These are phyloP conservation scores for Baorangia bicolor DNA, from an alignment of 768 basidiomycete genomes.

Conservation along the genomic window DNA sequence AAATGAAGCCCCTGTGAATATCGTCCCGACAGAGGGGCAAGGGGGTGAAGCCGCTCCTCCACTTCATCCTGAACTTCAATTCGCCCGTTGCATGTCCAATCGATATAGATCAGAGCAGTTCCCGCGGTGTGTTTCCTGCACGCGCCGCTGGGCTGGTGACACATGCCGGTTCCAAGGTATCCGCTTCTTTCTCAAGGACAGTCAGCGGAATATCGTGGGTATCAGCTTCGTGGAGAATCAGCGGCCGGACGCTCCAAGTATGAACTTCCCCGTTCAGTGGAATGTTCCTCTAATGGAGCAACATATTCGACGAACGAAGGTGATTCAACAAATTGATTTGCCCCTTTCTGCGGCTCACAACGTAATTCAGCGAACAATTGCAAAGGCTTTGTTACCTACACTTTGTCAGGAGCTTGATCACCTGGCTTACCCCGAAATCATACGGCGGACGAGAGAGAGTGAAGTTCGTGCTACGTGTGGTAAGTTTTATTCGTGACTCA, in stretches of 20 bases:
- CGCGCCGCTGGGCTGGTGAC: slow-evolving; percentile 84
- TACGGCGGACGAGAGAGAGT: slow-evolving; percentile 73
- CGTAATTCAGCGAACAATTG: slow-evolving; percentile 56
- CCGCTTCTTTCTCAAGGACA: slow-evolving; percentile 70
- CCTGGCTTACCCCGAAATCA: slow-evolving; percentile 52
- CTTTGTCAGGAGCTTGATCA: slow-evolving; percentile 66
- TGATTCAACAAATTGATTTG: slow-evolving; percentile 25
- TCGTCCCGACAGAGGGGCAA: slow-evolving; percentile 31
- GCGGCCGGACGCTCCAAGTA: slow-evolving; percentile 53
- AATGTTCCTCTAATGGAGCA: slow-evolving; percentile 52
- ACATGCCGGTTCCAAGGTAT: slow-evolving; percentile 88
- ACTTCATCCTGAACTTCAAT: slow-evolving; percentile 67
- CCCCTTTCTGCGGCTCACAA: slow-evolving; percentile 11
- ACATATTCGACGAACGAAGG: slow-evolving; percentile 64
- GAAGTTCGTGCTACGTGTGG: slow-evolving; percentile 86
- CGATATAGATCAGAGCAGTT: slow-evolving; percentile 70
- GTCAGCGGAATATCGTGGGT: slow-evolving; percentile 55
- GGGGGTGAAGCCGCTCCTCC: slow-evolving; percentile 31
- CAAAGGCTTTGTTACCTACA: slow-evolving; percentile 63
- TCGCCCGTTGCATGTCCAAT: slow-evolving; percentile 82
- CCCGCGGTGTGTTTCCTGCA: slow-evolving; percentile 81
- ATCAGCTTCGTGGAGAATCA: slow-evolving; percentile 70
- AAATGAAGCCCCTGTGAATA: slow-evolving; percentile 26
- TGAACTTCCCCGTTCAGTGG: slow-evolving; percentile 66
- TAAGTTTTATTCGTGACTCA: slow-evolving; percentile 35